Conservation (phyloP, 176 grass and related monocot genomes). For the Pontederia crassipes region DNA sequence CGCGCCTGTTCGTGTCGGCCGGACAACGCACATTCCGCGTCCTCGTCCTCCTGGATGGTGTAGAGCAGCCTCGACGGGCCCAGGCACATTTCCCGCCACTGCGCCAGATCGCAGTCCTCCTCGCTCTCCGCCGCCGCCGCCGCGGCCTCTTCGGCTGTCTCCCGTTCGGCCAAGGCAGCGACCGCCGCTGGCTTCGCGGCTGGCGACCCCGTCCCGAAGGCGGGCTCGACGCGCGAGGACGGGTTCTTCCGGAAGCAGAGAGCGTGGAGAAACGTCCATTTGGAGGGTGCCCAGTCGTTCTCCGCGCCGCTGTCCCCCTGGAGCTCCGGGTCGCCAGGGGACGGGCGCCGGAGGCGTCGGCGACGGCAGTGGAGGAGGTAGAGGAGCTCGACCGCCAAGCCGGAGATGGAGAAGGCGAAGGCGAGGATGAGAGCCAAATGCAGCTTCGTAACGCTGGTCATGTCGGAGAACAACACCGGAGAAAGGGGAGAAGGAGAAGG, state of each 20-base stretch:
- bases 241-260: background rate
- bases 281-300: background rate
- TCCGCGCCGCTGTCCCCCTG: too few species aligned
- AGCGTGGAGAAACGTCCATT: background rate
- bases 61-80: conserved; percentile 14
- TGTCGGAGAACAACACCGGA: too few species aligned
- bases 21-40: background rate
- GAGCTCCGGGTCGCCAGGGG: conserved; percentile 6
- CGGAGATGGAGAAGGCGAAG: too few species aligned
- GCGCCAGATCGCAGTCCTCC: conserved; percentile 12
- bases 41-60: conserved; percentile 17
- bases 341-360: background rate
- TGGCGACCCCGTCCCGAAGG: background rate
- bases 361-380: background rate
- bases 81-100: conserved; percentile 8
- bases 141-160: background rate
- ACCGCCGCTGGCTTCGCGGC: background rate
- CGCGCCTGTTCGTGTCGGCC: too few species aligned
- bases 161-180: background rate
- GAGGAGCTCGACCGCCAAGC: too few species aligned
- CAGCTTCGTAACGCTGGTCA: too few species aligned
- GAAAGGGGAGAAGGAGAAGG: too few species aligned
- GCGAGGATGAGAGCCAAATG: too few species aligned
- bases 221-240: conserved; percentile 19
- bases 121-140: background rate